Conservation (phyloP, 495 filamentous ascomycete species). For the Xylaria nigripes region DNA sequence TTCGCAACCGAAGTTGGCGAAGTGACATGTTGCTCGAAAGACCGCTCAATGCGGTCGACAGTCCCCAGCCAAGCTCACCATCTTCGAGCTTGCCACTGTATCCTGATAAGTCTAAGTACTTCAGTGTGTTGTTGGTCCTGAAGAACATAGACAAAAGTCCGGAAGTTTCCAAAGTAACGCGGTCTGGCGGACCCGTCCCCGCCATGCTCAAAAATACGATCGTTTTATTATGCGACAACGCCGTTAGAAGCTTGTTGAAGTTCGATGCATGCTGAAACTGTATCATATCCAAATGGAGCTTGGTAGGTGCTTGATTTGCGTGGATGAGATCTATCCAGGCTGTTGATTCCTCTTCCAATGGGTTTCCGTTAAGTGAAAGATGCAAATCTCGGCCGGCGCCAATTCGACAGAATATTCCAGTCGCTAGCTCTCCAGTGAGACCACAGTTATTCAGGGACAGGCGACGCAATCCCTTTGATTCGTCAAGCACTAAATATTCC, state of each 20-base stretch:
- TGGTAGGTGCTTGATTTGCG: constrained; percentile 64
- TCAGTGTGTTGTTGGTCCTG: constrained; percentile 65
- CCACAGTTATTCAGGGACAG: constrained; percentile 72
- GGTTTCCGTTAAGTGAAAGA: constrained; percentile 73
- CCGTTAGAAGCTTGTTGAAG: constrained; percentile 65
- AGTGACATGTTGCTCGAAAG: constrained; percentile 69
- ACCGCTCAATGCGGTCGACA: constrained; percentile 69
- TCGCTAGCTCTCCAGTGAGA: constrained; percentile 68
- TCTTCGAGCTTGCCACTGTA: constrained; percentile 84
- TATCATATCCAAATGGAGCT: constrained; percentile 74
- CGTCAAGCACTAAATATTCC: constrained; percentile 52
- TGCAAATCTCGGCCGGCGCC: constrained; percentile 59
- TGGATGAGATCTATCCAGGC: constrained; percentile 62
- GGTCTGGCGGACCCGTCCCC: constrained; percentile 74
- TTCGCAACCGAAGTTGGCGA: constrained; percentile 66
- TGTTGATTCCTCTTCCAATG: constrained; percentile 51
- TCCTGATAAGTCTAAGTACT: constrained; percentile 78
- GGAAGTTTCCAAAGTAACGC: constrained; percentile 66
- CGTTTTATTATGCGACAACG: constrained; percentile 64
- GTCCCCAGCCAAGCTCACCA: constrained; percentile 71
- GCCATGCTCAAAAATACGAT: constrained; percentile 79
- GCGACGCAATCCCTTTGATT: constrained; percentile 57
- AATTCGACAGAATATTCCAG: constrained; percentile 69
- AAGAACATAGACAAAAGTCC: constrained; percentile 67
- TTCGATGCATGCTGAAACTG: constrained; percentile 69